Base-by-base conservation (phyloP, 139 green algal species). In the Chlamydomonas urium region DNA sequence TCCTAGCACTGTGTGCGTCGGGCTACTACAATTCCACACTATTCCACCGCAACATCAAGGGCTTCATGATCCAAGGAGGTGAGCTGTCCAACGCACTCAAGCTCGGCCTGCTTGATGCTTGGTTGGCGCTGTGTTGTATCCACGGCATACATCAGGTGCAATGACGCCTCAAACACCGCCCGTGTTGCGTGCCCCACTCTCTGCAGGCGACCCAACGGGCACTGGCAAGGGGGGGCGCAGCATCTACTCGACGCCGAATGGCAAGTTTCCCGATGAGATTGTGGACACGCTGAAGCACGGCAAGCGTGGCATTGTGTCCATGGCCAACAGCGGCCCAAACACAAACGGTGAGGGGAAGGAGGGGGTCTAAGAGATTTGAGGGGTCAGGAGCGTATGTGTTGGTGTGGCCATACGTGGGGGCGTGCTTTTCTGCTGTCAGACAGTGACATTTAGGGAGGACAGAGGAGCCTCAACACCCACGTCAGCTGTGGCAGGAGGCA, bases 241-340 rank as follows among this genome's bases (percentile, higher is more conserved):
- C 68, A 96, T 98, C 47, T 99, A 89, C 71, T 29, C 77, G 48
- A 95, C 91, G 0, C 77, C 89, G 32, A 95, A 88, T 50, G 85
- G 89, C 45, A 97, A 97, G 78, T 99, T 99, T 71, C 73, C 81
- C 2, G 95, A 99, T 70, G 96, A 99, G 70, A 90, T 99, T 24
- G 61, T 60, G 0, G 91, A 96, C 36, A 69, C 73, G 4, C 81
- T 98, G 32, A 98, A 97, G 71, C 92, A 97, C 81, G 79, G 36
- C 70, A 89, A 89, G 79, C 80, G 93, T 2, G 96, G 96, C 66
- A 89, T 97, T 8, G 56, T 99, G 53, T 93, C 88, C 24, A 98
- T 99, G 95, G 96, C 96, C 31, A 99, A 99, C 82, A 93, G 82
- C 60, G 96, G 96, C 1, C 91, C 91, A n/a, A 93, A 97, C 86